These are phyloP conservation scores for Alnus glutinosa DNA, from an alignment of 306 rosid genomes.

Conservation along the genomic window DNA sequence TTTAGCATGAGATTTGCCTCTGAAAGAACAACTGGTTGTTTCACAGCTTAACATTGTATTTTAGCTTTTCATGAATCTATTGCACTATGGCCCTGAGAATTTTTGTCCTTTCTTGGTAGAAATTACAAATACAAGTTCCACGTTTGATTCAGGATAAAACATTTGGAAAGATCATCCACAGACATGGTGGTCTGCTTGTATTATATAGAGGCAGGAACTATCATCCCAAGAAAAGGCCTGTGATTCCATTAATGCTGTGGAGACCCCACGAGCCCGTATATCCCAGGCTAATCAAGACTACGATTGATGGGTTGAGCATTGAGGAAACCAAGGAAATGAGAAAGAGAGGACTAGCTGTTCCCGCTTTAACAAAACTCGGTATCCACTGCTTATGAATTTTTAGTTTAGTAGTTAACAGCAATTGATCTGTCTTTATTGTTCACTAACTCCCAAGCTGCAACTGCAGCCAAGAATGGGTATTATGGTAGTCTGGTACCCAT, in stretches of 20 bases:
- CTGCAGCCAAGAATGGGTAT: constrained; percentile 88
- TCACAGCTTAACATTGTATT: not conserved
- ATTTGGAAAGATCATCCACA: constrained; percentile 76
- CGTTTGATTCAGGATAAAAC: constrained; percentile 75
- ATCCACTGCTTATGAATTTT: not conserved
- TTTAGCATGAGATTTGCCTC: not conserved
- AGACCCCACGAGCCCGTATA: constrained; percentile 86
- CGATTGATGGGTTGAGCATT: constrained; percentile 80
- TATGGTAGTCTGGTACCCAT: constrained; percentile 76
- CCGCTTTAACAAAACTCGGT: constrained; percentile 88
- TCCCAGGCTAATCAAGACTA: constrained; percentile 86
- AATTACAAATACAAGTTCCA: constrained; percentile 9
- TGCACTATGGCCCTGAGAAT: not conserved
- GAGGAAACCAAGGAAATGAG: constrained; percentile 88
- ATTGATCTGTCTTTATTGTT: constrained; percentile 2
- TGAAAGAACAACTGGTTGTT: not conserved
- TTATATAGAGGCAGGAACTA: constrained; percentile 88
- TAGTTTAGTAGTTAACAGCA: constrained; percentile 13
- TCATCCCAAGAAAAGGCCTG: constrained; percentile 66
- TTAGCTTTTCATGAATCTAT: not conserved
- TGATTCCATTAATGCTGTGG: constrained; percentile 92
- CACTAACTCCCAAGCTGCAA: constrained; percentile 27
- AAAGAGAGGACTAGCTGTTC: constrained; percentile 79
- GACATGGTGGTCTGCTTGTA: constrained; percentile 77
- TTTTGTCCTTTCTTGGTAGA: constrained; percentile 14